Base-by-base conservation (phyloP, 2,329 filamentous ascomycete species). In the Botryotinia globosa region DNA sequence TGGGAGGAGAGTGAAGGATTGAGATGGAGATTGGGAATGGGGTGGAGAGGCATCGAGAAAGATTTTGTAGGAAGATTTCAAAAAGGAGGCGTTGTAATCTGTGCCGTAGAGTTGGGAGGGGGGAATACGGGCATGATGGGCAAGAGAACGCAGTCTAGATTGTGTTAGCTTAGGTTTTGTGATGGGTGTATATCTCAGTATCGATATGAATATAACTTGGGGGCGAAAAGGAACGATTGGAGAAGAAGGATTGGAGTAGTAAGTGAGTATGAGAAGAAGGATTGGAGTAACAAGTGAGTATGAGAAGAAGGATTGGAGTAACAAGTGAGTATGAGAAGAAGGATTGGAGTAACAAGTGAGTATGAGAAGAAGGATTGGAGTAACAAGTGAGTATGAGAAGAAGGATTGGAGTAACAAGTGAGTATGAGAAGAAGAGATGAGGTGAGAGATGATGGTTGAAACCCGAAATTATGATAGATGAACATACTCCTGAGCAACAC, bases 11-110 rank as follows among this genome's bases (percentile, higher is more conserved):
- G 71, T 72, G 42, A 61, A 69, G 12, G 51, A 54, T 54, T 54
- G 51, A 54, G 51, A 29, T 1, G 25, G 14, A 8, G 45, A 54
- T 54, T 54, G 51, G 5, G 51, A 54, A 29, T 54, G n/a, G 14
- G 45, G 20, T 2, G 32, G 16, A 9, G 20, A 25, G 8, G n/a
- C 22, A 82, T 84, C 82, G 2, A 77, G 77, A 75, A 83, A 84
- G 6, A 84, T 76, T 2, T 82, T 80, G 37, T 81, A 82, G 1
- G 82, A 81, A 1, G 82, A 73, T 25, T 81, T 77, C 12, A 82
- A 75, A 72, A 82, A 82, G 18, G 79, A 78, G 14, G 77, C 22
- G 79, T 77, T 63, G 18, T 77, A 59, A 62, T 84, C 82, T 4
- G 77, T 76, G 39, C 80, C 82, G 51, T 78, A 81, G 45, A 81